Evolutionary conservation across 352 stramenopile genomes (phyloP).

Genomic region (Pythium phragmitis): DNA sequence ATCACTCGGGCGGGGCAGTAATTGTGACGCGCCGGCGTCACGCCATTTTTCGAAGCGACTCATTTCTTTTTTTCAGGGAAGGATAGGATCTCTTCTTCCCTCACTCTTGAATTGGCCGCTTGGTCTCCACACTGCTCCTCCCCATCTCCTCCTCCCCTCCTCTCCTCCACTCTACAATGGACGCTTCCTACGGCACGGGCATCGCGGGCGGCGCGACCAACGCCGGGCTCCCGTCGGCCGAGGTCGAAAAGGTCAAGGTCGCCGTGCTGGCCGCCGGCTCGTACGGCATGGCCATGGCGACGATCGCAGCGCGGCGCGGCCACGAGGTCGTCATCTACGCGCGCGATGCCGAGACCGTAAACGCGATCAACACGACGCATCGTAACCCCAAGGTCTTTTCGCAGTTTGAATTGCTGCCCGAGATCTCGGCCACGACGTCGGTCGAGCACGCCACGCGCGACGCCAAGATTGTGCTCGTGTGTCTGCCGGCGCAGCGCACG

Average conservation of each 20-base stretch:
- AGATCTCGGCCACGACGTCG: conserved; percentile 88
- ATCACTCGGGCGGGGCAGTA: conserved; percentile 12
- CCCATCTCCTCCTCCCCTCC: neutral
- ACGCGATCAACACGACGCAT: conserved; percentile 92
- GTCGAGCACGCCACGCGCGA: conserved; percentile 82
- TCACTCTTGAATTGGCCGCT: conserved; percentile 15
- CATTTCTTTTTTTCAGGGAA: neutral
- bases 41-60: conserved; percentile 20
- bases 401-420: conserved; percentile 80
- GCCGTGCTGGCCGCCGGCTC: conserved; percentile 92
- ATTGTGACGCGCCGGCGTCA: conserved; percentile 27
- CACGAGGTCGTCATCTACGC: conserved; percentile 93
- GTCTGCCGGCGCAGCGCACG: conserved; percentile 95
- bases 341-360: conserved; percentile 65
- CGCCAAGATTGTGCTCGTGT: conserved; percentile 94
- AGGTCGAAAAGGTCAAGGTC: conserved; percentile 81
- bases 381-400: conserved; percentile 91
- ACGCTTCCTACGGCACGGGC: too few species aligned
- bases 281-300: conserved; percentile 96
- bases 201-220: conserved; percentile 28
- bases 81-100: neutral
- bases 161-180: neutral
- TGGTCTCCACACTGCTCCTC: neutral
- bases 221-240: conserved; percentile 65
- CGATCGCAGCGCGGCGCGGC: conserved; percentile 87